Percentiles rank a stretch among this genome's conserved stretches.
phyloP scores from a whole-genome alignment of 805 yeast genomes.

The Metschnikowia dekortorum region DNA sequence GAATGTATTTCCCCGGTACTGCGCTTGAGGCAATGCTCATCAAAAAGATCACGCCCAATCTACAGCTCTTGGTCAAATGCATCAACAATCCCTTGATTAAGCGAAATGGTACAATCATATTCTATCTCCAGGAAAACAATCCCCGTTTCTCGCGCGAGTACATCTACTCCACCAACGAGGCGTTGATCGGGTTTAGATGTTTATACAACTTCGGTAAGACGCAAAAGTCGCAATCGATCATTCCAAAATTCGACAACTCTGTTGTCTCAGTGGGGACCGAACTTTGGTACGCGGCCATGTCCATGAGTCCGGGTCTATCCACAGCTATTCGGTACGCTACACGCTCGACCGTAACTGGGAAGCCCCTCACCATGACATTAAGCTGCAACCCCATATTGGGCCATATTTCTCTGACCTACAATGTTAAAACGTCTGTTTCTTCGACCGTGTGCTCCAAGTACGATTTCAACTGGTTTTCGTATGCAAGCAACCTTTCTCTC shows the following conservation, averaged over 20 bases:
- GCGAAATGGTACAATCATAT: conserved; percentile 54
- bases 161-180: conserved; percentile 79
- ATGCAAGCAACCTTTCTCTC: conserved; percentile 77
- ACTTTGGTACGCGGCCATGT: conserved; percentile 78
- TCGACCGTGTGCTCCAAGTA: conserved; percentile 80
- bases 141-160: conserved; percentile 66
- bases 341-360: conserved; percentile 78
- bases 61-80: conserved; percentile 71
- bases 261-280: conserved; percentile 77
- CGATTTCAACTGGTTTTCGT: conserved; percentile 87
- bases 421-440: conserved; percentile 71
- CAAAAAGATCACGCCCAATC: conserved; percentile 50
- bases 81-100: conserved; percentile 60
- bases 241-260: conserved; percentile 52
- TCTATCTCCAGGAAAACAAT: conserved; percentile 66
- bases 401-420: conserved; percentile 79
- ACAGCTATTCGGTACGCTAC: conserved; percentile 83
- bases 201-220: conserved; percentile 59
- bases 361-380: conserved; percentile 83
- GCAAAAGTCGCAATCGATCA: conserved; percentile 4
- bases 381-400: conserved; percentile 89
- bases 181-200: conserved; percentile 74
- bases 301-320: conserved; percentile 86
- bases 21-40: conserved; percentile 84
- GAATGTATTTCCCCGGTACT: conserved; percentile 83